Percentiles rank a stretch among this genome's conserved stretches.
These are phyloP conservation scores for Coelastrella sp. DNA, from an alignment of 139 green algal genomes.

Conservation along the genomic window DNA sequence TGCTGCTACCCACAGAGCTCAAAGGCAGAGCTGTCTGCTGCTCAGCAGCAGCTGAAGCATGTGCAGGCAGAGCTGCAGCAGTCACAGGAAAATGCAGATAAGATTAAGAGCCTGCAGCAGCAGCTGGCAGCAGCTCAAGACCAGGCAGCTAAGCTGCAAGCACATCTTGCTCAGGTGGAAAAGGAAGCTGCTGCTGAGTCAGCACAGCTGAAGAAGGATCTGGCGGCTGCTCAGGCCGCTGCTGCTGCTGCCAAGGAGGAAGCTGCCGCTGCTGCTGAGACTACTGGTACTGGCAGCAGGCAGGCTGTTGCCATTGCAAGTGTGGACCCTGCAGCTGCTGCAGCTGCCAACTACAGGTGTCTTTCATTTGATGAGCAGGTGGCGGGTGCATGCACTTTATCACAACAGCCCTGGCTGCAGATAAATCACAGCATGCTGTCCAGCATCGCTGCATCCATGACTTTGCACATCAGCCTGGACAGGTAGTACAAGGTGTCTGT, in stretches of 20 bases:
- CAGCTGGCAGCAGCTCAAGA: constrained; percentile 19
- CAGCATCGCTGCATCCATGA: background rate
- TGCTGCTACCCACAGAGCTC: background rate
- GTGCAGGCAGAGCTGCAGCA: constrained; percentile 17
- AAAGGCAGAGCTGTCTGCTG: background rate
- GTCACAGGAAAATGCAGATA: constrained; percentile 14
- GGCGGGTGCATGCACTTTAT: background rate
- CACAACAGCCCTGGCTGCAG: background rate
- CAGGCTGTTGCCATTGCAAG: background rate
- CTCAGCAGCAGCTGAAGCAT: constrained; percentile 16
- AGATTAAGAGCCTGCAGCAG: constrained; percentile 10
- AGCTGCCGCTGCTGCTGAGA: background rate
- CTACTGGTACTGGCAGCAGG: background rate
- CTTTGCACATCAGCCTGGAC: too few relatives aligned
- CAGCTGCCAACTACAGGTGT: constrained; percentile 4
- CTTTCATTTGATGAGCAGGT: background rate
- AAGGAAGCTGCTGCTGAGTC: constrained; percentile 18
- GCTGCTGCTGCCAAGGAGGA: constrained; percentile 17
- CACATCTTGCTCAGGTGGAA: constrained; percentile 4
- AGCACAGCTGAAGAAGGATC: background rate
- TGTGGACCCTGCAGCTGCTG: constrained; percentile 5
- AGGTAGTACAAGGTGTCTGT: too few relatives aligned
- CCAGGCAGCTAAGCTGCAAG: background rate
- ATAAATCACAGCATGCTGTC: background rate
- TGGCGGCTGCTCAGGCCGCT: background rate